Conservation (phyloP, 2,329 filamentous ascomycete genomes). For the Diaporthe capsici region DNA sequence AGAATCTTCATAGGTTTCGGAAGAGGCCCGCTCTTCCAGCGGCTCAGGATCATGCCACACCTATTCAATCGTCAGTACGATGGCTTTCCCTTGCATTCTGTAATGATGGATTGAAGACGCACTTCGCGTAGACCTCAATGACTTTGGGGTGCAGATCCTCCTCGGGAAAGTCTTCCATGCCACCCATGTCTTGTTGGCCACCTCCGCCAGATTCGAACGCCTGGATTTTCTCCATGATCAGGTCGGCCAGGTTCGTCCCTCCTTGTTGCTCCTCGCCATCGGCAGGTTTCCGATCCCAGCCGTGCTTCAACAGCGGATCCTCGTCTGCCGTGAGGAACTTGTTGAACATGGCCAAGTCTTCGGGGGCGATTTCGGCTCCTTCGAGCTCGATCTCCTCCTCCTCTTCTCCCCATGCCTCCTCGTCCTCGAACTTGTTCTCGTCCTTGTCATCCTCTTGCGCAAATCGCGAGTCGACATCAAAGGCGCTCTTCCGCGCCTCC, state of each 20-base stretch:
- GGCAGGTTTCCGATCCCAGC: slow-evolving; percentile 62
- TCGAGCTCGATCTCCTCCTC: slow-evolving; percentile 74
- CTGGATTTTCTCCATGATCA: slow-evolving; percentile 95
- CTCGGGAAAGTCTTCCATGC: slow-evolving; percentile 85
- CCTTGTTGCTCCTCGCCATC: slow-evolving; percentile 59
- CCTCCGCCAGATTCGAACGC: slow-evolving; percentile 80
- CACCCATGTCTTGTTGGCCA: slow-evolving; percentile 63
- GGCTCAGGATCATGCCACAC: slow-evolving; percentile 87
- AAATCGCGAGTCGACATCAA: slow-evolving; percentile 85
- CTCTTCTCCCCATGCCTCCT: slow-evolving; percentile 83
- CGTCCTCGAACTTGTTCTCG: slow-evolving; percentile 65
- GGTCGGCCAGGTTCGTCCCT: slow-evolving; percentile 86
- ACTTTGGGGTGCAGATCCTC: slow-evolving; percentile 84
- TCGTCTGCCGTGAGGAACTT: slow-evolving; percentile 86
- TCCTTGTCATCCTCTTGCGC: slow-evolving; percentile 67
- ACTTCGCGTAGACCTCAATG: slow-evolving; percentile 94
- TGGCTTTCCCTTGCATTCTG: slow-evolving; percentile 31
- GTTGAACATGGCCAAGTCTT: slow-evolving; percentile 91
- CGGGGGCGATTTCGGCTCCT: slow-evolving; percentile 86
- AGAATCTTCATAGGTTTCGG: slow-evolving; percentile 99
- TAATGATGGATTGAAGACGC: slow-evolving; percentile 47
- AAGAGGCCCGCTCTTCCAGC: slow-evolving; percentile 96
- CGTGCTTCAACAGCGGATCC: slow-evolving; percentile 79
- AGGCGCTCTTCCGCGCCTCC: slow-evolving; percentile 71
- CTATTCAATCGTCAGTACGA: slow-evolving; percentile 55